These are phyloP conservation scores for Selenicereus undatus DNA, from an alignment of 148 eudicot species.

Conservation along the genomic window DNA sequence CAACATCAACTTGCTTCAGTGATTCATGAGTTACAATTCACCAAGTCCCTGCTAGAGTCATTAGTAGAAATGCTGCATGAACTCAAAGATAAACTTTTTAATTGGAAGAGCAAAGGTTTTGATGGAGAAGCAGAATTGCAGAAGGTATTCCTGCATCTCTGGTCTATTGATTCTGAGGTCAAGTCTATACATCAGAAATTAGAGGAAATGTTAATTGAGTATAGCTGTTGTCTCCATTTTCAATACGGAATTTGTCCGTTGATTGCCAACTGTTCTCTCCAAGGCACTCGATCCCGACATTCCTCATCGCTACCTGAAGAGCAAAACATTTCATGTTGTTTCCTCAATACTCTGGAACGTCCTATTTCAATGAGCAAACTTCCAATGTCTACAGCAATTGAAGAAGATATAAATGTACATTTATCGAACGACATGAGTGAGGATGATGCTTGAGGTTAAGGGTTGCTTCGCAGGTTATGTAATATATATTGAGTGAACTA, in stretches of 20 bases:
- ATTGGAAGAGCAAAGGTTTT: not conserved
- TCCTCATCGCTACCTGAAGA: not conserved
- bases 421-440: not conserved
- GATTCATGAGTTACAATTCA: slow-evolving; percentile 17
- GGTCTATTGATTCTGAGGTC: slow-evolving; percentile 12
- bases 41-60: slow-evolving; percentile 5
- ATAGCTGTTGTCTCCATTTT: not conserved
- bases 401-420: not conserved
- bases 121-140: slow-evolving; percentile 2
- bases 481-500: too few species aligned
- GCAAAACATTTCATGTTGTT: too few species aligned
- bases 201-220: slow-evolving; percentile 16
- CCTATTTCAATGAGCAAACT: too few species aligned
- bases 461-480: not conserved
- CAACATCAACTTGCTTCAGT: slow-evolving; percentile 5
- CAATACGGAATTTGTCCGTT: too few species aligned
- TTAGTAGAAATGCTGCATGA: slow-evolving; percentile 5
- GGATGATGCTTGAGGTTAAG: not conserved
- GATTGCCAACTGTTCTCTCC: too few species aligned
- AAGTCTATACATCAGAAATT: slow-evolving; percentile 18
- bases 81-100: not conserved
- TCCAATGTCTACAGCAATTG: not conserved
- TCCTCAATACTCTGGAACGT: too few species aligned
- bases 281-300: not conserved
- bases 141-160: slow-evolving; percentile 7